phyloP scores from a whole-genome alignment of 257 asterid genomes.

The Leonotis leonurus region DNA sequence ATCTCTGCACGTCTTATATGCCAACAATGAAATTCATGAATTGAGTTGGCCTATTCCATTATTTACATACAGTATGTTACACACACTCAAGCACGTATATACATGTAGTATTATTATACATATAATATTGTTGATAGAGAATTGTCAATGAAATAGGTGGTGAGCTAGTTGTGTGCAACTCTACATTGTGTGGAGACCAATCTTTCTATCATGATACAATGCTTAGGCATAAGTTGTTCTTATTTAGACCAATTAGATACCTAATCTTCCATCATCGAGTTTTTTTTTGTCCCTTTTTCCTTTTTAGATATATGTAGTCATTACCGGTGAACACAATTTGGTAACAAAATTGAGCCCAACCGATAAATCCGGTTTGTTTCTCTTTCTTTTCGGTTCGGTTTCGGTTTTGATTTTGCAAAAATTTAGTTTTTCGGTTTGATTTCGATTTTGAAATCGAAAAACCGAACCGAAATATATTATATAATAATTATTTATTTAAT shows the following conservation, averaged over 20 bases:
- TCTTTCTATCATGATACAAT: background rate
- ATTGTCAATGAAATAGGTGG: background rate
- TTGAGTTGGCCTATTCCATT: constrained; percentile 1
- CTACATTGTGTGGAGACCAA: background rate
- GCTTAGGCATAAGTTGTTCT: background rate
- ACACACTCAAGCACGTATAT: background rate
- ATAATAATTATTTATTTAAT: too few species aligned
- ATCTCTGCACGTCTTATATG: constrained; percentile 27
- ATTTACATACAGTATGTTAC: background rate
- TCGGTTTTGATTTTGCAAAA: too few species aligned
- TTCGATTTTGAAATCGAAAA: too few species aligned
- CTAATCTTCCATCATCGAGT: background rate
- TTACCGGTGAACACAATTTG: too few species aligned
- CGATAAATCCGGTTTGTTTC: too few species aligned
- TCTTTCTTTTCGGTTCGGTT: too few species aligned
- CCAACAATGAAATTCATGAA: constrained; percentile 12
- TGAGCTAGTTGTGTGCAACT: constrained; percentile 23
- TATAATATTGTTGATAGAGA: background rate
- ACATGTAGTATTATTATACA: background rate
- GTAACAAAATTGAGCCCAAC: too few species aligned
- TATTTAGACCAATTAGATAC: background rate
- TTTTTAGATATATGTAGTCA: too few species aligned
- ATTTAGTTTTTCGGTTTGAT: too few species aligned
- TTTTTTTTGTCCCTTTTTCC: too few species aligned
- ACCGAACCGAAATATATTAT: too few species aligned